These are phyloP conservation scores for Acaromyces ingoldii DNA, from an alignment of 1,284 basidiomycete species.

Conservation along the genomic window DNA sequence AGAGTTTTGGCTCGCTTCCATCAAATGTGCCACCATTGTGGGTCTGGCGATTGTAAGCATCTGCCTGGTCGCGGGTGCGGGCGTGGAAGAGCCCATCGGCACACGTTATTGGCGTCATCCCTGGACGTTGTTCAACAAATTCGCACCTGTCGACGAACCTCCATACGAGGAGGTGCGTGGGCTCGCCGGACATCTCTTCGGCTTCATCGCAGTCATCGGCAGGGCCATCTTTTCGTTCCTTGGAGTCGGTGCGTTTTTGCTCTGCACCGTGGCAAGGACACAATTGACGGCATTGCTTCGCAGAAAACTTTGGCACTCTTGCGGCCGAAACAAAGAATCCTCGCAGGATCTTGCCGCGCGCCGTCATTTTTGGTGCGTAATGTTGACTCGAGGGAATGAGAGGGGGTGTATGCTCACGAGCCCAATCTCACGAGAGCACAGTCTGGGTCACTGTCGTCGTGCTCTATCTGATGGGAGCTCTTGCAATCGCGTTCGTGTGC, in stretches of 20 bases:
- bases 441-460: conserved; percentile 10
- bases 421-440: no score
- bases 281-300: no score
- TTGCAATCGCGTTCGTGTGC: conserved; percentile 38
- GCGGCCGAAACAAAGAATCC: conserved; percentile 60
- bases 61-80: conserved; percentile 11
- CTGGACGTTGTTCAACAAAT: conserved; percentile 37
- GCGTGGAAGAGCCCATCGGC: conserved; percentile 40
- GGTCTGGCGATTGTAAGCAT: conserved; percentile 11
- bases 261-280: no score
- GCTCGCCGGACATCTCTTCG: no score
- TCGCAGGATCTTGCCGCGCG: conserved; percentile 18
- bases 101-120: conserved; percentile 40
- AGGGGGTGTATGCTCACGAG: no score
- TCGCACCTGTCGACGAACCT: conserved; percentile 55
- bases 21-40: conserved; percentile 15
- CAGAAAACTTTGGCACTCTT: conserved; percentile 76
- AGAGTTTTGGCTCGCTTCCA: conserved; percentile 55
- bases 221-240: no score
- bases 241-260: no score
- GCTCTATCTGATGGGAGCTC: conserved; percentile 51
- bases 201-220: conserved; percentile 82
- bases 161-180: no score
- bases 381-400: no score
- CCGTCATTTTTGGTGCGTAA: no score